Evolutionary conservation across 306 rosid species (phyloP).

Genomic region (Arachis hypogaea): DNA sequence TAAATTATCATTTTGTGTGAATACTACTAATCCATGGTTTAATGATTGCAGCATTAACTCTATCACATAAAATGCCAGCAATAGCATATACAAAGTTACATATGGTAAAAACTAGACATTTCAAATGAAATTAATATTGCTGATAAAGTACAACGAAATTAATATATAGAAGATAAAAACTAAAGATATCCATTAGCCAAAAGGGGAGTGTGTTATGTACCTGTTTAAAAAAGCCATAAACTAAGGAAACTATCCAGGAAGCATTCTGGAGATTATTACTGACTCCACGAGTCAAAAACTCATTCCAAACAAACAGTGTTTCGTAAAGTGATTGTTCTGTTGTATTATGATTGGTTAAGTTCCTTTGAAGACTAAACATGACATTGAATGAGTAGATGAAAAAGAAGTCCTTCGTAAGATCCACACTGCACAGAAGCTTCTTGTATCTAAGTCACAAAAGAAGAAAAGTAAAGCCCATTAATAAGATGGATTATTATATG

Average conservation of each 20-base stretch:
- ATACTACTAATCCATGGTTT: conserved; percentile 8
- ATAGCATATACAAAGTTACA: no score
- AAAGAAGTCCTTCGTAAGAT: conserved; percentile 97
- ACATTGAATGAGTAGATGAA: conserved; percentile 95
- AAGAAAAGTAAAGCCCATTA: conserved; percentile 55
- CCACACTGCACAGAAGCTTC: conserved; percentile 98
- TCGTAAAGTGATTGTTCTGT: conserved; percentile 65
- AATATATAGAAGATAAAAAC: conserved; percentile 27
- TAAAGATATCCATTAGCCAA: background rate
- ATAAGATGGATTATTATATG: conserved; percentile 36
- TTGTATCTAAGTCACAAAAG: conserved; percentile 88
- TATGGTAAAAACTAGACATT: no score
- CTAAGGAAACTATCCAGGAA: conserved; percentile 92
- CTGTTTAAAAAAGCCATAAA: conserved; percentile 93
- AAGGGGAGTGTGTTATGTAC: conserved; percentile 45
- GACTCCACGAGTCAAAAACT: conserved; percentile 86
- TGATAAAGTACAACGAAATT: conserved; percentile 11
- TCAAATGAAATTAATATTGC: background rate
- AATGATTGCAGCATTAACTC: conserved; percentile 27
- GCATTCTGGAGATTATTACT: conserved; percentile 72
- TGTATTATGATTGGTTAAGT: conserved; percentile 59
- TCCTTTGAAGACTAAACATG: conserved; percentile 91
- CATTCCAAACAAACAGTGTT: conserved; percentile 96
- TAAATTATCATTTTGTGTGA: conserved; percentile 24
- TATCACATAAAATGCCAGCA: conserved; percentile 4